These are phyloP conservation scores for Rhodamnia argentea DNA, from an alignment of 345 rosid genomes.

Conservation along the genomic window DNA sequence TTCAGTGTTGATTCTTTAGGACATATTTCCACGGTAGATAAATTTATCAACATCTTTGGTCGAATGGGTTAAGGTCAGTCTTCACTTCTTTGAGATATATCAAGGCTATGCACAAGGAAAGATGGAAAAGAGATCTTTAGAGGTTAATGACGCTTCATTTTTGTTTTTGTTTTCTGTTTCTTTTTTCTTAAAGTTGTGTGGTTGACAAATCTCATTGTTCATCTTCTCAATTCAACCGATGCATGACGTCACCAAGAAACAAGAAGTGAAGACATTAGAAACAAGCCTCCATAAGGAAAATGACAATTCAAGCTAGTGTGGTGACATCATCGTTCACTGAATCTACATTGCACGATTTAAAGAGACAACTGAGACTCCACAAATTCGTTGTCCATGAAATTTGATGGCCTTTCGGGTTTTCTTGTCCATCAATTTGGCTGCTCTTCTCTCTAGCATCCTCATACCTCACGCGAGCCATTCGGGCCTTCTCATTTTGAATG, in stretches of 20 bases:
- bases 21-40: not conserved
- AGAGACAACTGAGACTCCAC: too few species aligned
- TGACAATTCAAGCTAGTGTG: not conserved
- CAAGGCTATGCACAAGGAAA: not conserved
- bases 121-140: not conserved
- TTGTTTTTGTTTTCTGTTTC: accelerated
- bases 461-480: not conserved
- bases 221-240: too few species aligned
- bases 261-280: not conserved
- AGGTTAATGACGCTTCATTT: not conserved
- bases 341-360: not conserved
- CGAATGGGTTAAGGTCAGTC: not conserved
- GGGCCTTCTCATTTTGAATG: not conserved
- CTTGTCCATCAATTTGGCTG: not conserved
- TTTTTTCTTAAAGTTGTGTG: not conserved
- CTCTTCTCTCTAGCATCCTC: not conserved
- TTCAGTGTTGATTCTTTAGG: not conserved
- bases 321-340: not conserved
- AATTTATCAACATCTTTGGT: not conserved
- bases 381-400: not conserved
- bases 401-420: not conserved
- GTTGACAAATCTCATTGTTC: not conserved
- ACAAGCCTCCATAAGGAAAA: not conserved
- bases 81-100: not conserved
- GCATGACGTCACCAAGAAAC: not conserved